Evolutionary conservation across 176 grass and related monocot genomes (phyloP).

Genomic region (Hyparrhenia diplandra): DNA sequence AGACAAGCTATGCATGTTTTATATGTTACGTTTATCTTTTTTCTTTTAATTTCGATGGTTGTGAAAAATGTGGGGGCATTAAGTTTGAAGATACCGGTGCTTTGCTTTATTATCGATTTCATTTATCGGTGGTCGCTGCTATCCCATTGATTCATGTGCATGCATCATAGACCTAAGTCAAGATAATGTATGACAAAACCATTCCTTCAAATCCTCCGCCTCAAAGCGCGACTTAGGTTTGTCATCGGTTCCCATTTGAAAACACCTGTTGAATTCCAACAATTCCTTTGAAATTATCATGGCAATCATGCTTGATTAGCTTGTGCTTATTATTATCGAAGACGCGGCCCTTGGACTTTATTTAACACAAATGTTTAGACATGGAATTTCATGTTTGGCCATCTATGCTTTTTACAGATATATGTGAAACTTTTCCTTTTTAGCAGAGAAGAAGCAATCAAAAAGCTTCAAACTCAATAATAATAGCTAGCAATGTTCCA

Average conservation of each 20-base stretch:
- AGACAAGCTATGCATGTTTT: conserved; percentile 12
- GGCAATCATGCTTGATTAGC: not conserved
- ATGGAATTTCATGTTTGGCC: not conserved
- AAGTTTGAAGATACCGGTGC: not conserved
- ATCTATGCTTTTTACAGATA: conserved; percentile 17
- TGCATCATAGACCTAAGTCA: not conserved
- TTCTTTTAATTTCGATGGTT: not conserved
- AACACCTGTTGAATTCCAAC: not conserved
- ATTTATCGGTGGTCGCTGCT: not conserved
- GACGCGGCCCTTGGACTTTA: not conserved
- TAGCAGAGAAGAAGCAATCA: conserved; percentile 58
- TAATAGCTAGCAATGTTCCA: conserved; percentile 57
- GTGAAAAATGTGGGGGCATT: not conserved
- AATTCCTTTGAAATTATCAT: not conserved
- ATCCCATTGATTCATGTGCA: not conserved
- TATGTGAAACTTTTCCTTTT: conserved; percentile 22
- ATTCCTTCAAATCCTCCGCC: not conserved
- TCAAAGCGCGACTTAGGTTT: not conserved
- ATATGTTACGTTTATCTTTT: not conserved
- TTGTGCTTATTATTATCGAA: not conserved
- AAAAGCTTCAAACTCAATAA: conserved; percentile 49
- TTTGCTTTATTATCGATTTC: not conserved
- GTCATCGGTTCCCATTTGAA: not conserved
- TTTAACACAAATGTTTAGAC: conserved; percentile 6
- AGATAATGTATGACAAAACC: not conserved